A percentile compares a stretch with the other conserved stretches of the same genome.
These are phyloP conservation scores for Triangularia setosa DNA, from an alignment of 2,329 filamentous ascomycete genomes.

Conservation along the genomic window DNA sequence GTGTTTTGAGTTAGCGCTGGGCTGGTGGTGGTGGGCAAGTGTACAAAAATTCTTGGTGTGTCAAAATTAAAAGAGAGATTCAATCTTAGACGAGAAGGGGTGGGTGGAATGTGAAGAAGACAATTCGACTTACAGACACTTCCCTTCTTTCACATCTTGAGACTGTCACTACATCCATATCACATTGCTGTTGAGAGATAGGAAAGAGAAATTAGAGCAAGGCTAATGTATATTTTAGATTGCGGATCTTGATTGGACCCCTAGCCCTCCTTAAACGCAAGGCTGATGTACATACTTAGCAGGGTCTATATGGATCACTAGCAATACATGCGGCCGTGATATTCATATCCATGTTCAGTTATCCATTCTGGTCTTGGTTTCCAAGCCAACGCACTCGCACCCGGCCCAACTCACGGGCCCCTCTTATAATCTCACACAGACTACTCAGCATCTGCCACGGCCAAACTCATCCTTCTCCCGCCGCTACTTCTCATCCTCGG, in stretches of 20 bases:
- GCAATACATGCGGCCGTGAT: not conserved
- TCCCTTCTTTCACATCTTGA: too few species aligned
- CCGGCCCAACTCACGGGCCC: too few species aligned
- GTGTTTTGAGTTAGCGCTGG: not conserved
- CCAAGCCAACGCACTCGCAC: not conserved
- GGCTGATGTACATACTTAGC: not conserved
- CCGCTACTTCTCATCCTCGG: not conserved
- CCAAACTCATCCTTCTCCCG: not conserved
- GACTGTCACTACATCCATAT: too few species aligned
- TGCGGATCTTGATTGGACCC: too few species aligned
- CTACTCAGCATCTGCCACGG: not conserved
- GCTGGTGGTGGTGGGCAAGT: not conserved
- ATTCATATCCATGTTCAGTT: not conserved
- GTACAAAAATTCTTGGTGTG: not conserved
- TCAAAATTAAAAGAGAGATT: not conserved
- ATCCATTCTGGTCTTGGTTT: not conserved
- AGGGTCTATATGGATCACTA: not conserved
- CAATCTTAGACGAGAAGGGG: not conserved
- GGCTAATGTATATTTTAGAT: too few species aligned
- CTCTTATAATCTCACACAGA: not conserved
- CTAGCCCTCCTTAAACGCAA: too few species aligned
- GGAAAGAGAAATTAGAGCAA: too few species aligned
- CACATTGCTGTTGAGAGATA: too few species aligned
- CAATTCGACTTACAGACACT: not conserved
- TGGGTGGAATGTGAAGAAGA: not conserved